Base-by-base conservation (phyloP, 192 early-diverging fungal species). In the Tieghemiomyces parasiticus region DNA sequence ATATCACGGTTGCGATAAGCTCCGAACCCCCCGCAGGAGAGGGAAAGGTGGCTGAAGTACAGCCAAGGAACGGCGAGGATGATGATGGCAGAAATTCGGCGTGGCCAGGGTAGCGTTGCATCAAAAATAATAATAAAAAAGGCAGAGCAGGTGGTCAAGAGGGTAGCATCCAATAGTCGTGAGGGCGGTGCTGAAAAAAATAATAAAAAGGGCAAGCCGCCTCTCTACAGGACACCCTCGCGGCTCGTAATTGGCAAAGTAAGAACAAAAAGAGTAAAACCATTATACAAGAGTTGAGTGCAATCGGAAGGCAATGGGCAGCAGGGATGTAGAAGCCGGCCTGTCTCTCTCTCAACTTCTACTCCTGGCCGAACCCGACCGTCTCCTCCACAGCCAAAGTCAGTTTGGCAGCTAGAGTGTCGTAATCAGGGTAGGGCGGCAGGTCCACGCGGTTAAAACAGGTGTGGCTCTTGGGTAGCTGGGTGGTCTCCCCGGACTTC, bases 391-490 rank as follows among this genome's bases (percentile, higher is more conserved):
- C 85, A 9, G 91, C 91, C 61, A 91, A 60, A 8, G 83, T 85
- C 63, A 91, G 71, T 66, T 91, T 78, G 60, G 63, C 64, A 20
- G 71, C 68, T 42, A 84, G 62, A 45, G 74, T 67, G 50, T 87
- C 86, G 49, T 81, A 79, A 13, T 65, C 73, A 49, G 77, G 79
- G 66, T 93, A 93, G 8, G 81, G 80, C 30, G 91, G 91, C 70
- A 93, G 68, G 62, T 91, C 89, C 53, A 93, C 75, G 14, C 88
- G 84, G 66, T 93, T 93, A 70, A 93, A 91, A 64, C 86, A 93
- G 10, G 91, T 93, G 60, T 91, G 89, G n/a, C 74, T 72, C 62
- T 90, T 91, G 6, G 91, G 91, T 44, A 93, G 63, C 30, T 78
- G 73, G 9, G 77, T 74, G 33, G 74, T 70, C 52, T 90, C 86